A percentile compares a stretch with the other conserved stretches of the same genome.
Conservation (phyloP, 805 yeast species). For the Vanderwaltozyma polyspora region DNA sequence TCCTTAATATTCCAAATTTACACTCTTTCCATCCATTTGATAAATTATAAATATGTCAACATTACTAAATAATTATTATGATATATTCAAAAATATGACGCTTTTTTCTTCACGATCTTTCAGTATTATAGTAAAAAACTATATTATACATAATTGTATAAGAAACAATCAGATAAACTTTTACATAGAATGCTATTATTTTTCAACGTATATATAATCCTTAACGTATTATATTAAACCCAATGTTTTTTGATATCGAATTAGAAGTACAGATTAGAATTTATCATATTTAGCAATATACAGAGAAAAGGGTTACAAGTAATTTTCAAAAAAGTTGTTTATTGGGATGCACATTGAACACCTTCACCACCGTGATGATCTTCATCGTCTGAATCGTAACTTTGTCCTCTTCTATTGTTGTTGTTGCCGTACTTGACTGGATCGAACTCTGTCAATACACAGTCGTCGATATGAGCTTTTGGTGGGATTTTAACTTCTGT, state of each 20-base stretch:
- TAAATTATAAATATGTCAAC: too few species aligned
- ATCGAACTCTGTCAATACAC: constrained; percentile 57
- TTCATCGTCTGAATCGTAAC: constrained; percentile 48
- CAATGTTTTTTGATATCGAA: background rate
- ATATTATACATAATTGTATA: too few species aligned
- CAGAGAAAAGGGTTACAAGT: background rate
- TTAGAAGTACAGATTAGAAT: too few species aligned
- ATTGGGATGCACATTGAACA: constrained; percentile 83
- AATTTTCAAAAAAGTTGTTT: background rate
- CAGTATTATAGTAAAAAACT: too few species aligned
- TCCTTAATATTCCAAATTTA: too few species aligned
- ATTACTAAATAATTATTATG: too few species aligned
- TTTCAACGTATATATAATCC: background rate
- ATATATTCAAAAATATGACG: too few species aligned
- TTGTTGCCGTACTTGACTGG: constrained; percentile 44
- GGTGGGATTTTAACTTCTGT: constrained; percentile 47
- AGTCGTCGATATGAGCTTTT: constrained; percentile 71
- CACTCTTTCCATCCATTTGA: too few species aligned
- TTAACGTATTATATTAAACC: background rate
- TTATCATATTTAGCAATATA: constrained; percentile 4
- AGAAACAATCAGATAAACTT: too few species aligned
- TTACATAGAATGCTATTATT: too few species aligned
- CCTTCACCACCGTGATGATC: constrained; percentile 34
- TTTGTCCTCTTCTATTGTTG: constrained; percentile 27
- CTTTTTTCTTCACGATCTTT: too few species aligned